Evolutionary conservation across 352 stramenopile genomes (phyloP).

Genomic region (Phytophthora tentaculata): DNA sequence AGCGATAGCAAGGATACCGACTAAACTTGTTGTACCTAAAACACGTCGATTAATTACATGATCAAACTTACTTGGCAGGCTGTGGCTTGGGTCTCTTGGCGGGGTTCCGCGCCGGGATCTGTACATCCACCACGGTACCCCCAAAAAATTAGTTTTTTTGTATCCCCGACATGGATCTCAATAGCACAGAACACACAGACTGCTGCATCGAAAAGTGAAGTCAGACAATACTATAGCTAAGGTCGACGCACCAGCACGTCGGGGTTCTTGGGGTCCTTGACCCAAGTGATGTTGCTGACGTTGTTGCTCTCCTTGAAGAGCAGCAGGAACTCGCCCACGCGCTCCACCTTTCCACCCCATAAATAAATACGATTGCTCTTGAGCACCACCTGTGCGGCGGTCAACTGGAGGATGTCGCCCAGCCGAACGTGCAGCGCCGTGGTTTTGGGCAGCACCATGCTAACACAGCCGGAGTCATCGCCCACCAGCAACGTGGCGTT

Average conservation of each 20-base stretch:
- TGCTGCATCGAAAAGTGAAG: not conserved
- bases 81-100: constrained; percentile 61
- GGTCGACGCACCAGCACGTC: constrained; percentile 56
- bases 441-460: constrained; percentile 78
- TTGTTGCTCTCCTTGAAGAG: constrained; percentile 88
- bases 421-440: constrained; percentile 70
- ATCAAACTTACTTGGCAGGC: constrained; percentile 25
- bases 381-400: constrained; percentile 73
- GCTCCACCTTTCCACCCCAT: constrained; percentile 83
- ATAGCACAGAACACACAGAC: not conserved
- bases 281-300: constrained; percentile 84
- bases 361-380: constrained; percentile 83
- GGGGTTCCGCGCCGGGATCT: constrained; percentile 68
- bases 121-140: constrained; percentile 5
- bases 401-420: constrained; percentile 79
- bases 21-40: not conserved
- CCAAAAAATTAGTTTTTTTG: constrained; percentile 7
- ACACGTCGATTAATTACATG: not conserved
- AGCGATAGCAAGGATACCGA: constrained; percentile 4
- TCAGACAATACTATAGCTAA: not conserved
- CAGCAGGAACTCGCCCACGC: constrained; percentile 85
- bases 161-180: not conserved
- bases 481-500: constrained; percentile 86
- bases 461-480: constrained; percentile 83
- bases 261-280: constrained; percentile 79